Percentiles rank a stretch among this genome's conserved stretches.
Evolutionary conservation across 352 stramenopile species (phyloP).

Genomic region (Phytophthora quininea): DNA sequence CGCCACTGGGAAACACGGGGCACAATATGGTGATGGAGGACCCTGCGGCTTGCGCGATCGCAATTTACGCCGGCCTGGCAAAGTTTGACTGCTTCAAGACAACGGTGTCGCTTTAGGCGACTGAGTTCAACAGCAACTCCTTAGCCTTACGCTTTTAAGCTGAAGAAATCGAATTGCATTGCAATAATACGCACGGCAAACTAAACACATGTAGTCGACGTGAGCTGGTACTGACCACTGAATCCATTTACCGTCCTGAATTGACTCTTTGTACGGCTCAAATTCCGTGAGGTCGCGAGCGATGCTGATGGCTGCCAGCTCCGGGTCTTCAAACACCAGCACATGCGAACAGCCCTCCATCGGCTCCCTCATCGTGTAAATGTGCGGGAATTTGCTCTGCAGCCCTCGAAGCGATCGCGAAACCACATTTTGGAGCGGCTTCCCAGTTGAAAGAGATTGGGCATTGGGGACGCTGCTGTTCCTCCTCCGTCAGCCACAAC

Average conservation of each 20-base stretch:
- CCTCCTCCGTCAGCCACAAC: conserved; percentile 40
- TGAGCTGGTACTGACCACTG: neutral
- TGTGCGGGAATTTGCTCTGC: conserved; percentile 33
- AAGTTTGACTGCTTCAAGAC: neutral
- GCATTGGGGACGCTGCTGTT: conserved; percentile 43
- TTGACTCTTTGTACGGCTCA: conserved; percentile 12
- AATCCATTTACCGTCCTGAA: neutral
- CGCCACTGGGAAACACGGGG: conserved; percentile 30
- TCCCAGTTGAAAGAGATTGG: conserved; percentile 48
- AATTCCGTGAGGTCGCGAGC: conserved; percentile 36
- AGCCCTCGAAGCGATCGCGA: conserved; percentile 35
- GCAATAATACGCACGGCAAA: too few relatives aligned
- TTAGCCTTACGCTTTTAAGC: too few relatives aligned
- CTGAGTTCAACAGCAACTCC: too few relatives aligned
- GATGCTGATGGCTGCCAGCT: conserved; percentile 47
- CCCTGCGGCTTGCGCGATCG: conserved; percentile 23
- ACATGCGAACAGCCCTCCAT: conserved; percentile 51
- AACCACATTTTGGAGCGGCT: conserved; percentile 55
- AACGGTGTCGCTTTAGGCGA: too few relatives aligned
- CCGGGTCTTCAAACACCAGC: conserved; percentile 58
- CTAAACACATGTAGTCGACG: too few relatives aligned
- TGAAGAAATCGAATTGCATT: too few relatives aligned
- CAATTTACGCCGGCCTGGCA: conserved; percentile 32
- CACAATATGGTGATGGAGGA: conserved; percentile 61
- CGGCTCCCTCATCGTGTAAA: conserved; percentile 45